Base-by-base conservation (phyloP, 768 basidiomycete species). In the Ramaria sp. region DNA sequence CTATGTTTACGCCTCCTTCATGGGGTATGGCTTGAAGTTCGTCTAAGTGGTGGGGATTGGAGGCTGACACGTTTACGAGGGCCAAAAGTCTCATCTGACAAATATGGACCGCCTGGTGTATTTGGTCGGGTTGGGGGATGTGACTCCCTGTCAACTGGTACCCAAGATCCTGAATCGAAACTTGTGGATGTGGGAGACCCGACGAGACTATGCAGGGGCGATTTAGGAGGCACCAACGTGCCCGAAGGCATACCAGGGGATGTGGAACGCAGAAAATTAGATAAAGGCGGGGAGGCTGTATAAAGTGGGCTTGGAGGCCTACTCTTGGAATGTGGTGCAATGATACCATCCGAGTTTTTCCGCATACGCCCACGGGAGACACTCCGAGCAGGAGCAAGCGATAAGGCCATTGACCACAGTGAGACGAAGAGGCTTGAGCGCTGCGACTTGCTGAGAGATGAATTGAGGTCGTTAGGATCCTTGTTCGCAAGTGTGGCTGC, bases 321-420 rank as follows among this genome's bases (percentile, higher is more conserved):
- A 31, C 51, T 52, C 4, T 9, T 52, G 20, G 51, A 75, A 12
- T 73, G 79, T 13, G 84, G 84, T 0, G 86, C 81, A 58, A 91
- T 81, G 53, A 91, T 71, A 12, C 87, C 90, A 61, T 88, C 83
- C 13, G 81, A 73, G 7, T 76, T 71, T 38, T 75, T 73, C 51
- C 71, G n/a, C 15, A 19, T 19, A 19, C 20, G 51, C n/a, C 51
- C 37, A 49, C 48, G 33, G 33, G 37, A 39, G 5, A 24, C 20
- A 52, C 48, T 51, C 30, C 31, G 51, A 24, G 15, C 2, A 15
- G 51, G 51, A 20, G 38, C 12, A 11, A 52, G 17, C 3, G 51
- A 52, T 22, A 19, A 37, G 6, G 34, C 34, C 17, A 13, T 39
- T 34, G 48, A 49, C 20, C 24, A 52, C 19, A 52, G 37, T 17